Percentiles rank a stretch among this genome's conserved stretches.
Evolutionary conservation across 139 green algal genomes (phyloP).

Genomic region (Protoeuglena noctilucae): DNA sequence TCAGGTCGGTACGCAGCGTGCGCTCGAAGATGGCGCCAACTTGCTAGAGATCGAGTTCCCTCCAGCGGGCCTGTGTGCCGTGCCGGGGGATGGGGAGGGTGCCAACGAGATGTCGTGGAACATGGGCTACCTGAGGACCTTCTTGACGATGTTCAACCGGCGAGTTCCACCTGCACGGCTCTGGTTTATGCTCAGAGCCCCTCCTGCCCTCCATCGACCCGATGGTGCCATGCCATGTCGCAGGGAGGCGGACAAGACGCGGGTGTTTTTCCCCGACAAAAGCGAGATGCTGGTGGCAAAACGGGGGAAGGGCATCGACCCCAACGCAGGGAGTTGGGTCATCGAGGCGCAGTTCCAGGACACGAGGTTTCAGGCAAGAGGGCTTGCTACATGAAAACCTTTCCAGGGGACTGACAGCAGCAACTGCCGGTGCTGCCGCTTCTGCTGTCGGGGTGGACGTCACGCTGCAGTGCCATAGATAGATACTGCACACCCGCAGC

Average conservation of each 20-base stretch:
- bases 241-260: conserved; percentile 22
- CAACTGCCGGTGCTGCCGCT: too few species aligned
- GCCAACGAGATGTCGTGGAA: conserved; percentile 44
- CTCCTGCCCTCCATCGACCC: too few species aligned
- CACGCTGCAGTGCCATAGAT: too few species aligned
- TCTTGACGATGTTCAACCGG: neutral
- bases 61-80: conserved; percentile 14
- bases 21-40: conserved; percentile 24
- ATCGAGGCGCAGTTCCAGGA: conserved; percentile 27
- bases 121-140: conserved; percentile 7
- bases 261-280: conserved; percentile 59
- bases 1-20: conserved; percentile 24
- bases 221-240: too few species aligned
- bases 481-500: too few species aligned
- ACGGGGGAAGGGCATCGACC: neutral
- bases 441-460: too few species aligned
- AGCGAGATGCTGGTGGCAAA: neutral
- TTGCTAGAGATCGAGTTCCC: conserved; percentile 53
- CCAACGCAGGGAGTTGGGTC: conserved; percentile 18
- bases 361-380: conserved; percentile 27
- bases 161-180: too few species aligned
- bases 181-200: too few species aligned
- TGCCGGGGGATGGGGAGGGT: conserved; percentile 38
- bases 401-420: conserved; percentile 32
- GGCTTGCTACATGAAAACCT: conserved; percentile 20